Evolutionary conservation across 306 rosid genomes (phyloP), one percentile per base, ranked within the genome.

Genomic region (Cucumis cinereus): DNA sequence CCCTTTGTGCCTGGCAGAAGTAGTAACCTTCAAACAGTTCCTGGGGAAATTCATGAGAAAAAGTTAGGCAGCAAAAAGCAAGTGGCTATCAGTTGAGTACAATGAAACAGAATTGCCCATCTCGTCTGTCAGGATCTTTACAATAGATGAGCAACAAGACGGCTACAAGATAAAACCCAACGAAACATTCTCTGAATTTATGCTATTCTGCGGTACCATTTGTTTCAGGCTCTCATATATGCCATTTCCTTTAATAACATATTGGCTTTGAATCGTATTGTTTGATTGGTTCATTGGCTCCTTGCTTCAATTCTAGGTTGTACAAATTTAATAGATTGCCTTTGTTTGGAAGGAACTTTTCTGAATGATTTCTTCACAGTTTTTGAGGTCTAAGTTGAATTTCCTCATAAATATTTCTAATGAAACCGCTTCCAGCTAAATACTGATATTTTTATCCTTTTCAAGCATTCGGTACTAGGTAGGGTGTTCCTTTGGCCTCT

Each of bases 1-100:
- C 97, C 79, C 88, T 86, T 81, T 94, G 96, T 80, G 96, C 99
- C 82, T 94, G 97, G 82, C 99, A 94, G 85, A 94, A 94, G 89
- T 90, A 94, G 84, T 84, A 86, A 79, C 97, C 96, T 86, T 94
- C 97, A 80, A 94, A 94, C 80, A 94, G 96, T 77, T 94, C 97
- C 97, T 94, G 80, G 38, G 81, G 71, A 38, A 75, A 75, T 75
- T 38, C 78, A 38, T 38, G 20, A 47, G 33, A 15, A 5, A 1
- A 79, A 24, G 24, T 38, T 38, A 16, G 22, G 35, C 16, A 33
- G 35, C 35, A 33, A 33, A 33, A 33, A 43, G 55, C 74, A 22
- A 20, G 74, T 67, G 22, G 53, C 73, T 20, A 41, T 17, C 54
- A 40, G 54, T 20, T 67, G 54, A 67, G 33, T 67, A 40, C 16